These are phyloP conservation scores for Colletotrichum siamense DNA, from an alignment of 2,329 filamentous ascomycete species.

Conservation along the genomic window DNA sequence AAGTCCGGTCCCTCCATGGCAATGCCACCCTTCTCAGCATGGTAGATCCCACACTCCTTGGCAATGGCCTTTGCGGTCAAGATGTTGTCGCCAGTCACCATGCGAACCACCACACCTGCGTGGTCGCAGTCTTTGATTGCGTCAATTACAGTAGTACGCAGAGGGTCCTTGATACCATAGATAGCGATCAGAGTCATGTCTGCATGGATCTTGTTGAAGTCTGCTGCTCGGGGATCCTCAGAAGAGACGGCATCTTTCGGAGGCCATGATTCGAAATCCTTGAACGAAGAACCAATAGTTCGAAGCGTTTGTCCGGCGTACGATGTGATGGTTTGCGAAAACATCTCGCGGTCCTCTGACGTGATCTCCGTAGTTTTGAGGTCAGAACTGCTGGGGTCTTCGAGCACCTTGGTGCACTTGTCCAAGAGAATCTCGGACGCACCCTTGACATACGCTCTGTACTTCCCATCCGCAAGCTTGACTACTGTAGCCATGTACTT, in stretches of 20 bases:
- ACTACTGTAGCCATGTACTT: conserved; percentile 75
- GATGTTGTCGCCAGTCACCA: conserved; percentile 60
- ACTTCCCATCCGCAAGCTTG: conserved; percentile 58
- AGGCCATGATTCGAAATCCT: conserved; percentile 58
- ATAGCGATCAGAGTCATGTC: conserved; percentile 46
- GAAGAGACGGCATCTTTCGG: conserved; percentile 56
- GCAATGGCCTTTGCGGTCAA: conserved; percentile 51
- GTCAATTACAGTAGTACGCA: conserved; percentile 65
- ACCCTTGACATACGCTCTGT: conserved; percentile 61
- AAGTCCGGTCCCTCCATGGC: conserved; percentile 60
- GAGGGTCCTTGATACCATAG: conserved; percentile 72
- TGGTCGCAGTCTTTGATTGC: conserved; percentile 67
- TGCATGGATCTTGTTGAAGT: conserved; percentile 51
- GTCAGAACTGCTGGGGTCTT: conserved; percentile 18
- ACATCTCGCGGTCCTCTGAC: conserved; percentile 11
- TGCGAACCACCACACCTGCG: conserved; percentile 70
- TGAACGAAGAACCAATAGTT: conserved; percentile 45
- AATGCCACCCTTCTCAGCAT: conserved; percentile 53
- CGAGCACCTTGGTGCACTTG: conserved; percentile 41
- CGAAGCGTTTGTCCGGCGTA: conserved; percentile 45
- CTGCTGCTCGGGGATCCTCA: conserved; percentile 63
- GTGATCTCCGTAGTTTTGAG: neutral
- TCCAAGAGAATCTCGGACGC: conserved; percentile 54
- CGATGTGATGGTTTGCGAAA: conserved; percentile 36
- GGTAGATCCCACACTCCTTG: conserved; percentile 44